Evolutionary conservation across 352 stramenopile species (phyloP).

Genomic region (Pythium volutum): DNA sequence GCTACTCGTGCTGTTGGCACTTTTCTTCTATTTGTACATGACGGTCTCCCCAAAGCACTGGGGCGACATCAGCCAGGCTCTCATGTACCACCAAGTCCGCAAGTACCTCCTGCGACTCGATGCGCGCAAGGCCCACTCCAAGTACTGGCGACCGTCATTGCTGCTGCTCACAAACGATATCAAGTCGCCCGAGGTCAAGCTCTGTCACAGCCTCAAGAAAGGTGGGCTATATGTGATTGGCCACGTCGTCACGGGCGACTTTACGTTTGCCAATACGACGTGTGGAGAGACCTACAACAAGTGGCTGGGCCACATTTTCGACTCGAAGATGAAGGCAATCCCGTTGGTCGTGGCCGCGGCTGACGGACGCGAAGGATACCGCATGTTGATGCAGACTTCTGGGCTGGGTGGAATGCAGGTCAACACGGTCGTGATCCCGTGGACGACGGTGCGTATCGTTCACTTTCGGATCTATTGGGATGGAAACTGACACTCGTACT

Average conservation of each 20-base stretch:
- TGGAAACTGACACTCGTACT: background rate
- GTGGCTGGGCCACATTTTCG: conserved; percentile 43
- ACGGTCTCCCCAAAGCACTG: conserved; percentile 49
- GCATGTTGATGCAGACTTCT: conserved; percentile 62
- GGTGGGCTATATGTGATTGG: conserved; percentile 75
- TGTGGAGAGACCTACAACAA: conserved; percentile 38
- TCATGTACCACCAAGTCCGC: conserved; percentile 84
- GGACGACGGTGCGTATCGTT: conserved; percentile 27
- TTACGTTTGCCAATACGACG: conserved; percentile 28
- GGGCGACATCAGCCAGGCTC: conserved; percentile 79
- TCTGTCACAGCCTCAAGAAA: conserved; percentile 83
- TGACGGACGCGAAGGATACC: conserved; percentile 44
- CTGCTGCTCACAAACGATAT: conserved; percentile 54
- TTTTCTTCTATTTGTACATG: conserved; percentile 74
- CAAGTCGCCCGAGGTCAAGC: conserved; percentile 34
- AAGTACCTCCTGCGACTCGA: conserved; percentile 80
- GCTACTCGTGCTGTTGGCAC: conserved; percentile 41
- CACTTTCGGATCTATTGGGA: background rate
- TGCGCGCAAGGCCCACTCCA: conserved; percentile 59
- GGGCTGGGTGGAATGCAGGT: conserved; percentile 75
- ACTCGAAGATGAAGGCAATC: conserved; percentile 52
- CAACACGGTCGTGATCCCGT: conserved; percentile 72
- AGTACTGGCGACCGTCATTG: conserved; percentile 78
- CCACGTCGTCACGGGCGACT: conserved; percentile 44
- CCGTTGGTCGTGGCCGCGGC: conserved; percentile 54